Evolutionary conservation across 164 flowering plant genomes (phyloP).

Genomic region (Malania oleifera): DNA sequence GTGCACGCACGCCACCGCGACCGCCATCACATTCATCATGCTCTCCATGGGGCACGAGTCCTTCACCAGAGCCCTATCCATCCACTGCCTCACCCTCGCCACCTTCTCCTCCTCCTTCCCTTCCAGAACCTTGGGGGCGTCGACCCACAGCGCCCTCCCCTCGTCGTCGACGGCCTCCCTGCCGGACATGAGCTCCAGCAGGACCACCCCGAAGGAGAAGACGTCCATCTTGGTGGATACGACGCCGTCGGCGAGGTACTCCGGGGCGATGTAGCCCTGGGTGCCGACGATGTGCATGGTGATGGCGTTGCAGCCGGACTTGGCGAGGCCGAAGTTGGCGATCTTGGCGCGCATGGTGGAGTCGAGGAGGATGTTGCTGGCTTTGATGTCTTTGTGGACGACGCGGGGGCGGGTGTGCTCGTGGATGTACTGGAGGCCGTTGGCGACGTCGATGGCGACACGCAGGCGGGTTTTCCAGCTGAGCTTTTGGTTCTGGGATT

Average conservation of each 20-base stretch:
- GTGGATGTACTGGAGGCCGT: conserved; percentile 85
- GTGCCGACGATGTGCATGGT: conserved; percentile 91
- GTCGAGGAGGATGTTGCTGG: conserved; percentile 85
- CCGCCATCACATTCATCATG: conserved; percentile 48
- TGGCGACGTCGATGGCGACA: conserved; percentile 79
- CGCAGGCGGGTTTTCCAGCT: conserved; percentile 72
- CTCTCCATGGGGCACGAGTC: conserved; percentile 50
- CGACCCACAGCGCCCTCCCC: conserved; percentile 58
- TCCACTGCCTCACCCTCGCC: conserved; percentile 40
- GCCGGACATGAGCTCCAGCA: conserved; percentile 80
- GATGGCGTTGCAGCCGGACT: conserved; percentile 86
- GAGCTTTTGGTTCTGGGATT: conserved; percentile 23
- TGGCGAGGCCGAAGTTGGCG: conserved; percentile 89
- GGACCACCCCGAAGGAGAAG: conserved; percentile 85
- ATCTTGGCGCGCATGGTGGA: conserved; percentile 77
- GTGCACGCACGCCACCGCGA: conserved; percentile 62
- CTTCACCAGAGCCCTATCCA: conserved; percentile 46
- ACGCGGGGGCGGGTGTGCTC: conserved; percentile 81
- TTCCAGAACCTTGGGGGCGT: conserved; percentile 29
- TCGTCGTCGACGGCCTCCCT: conserved; percentile 52
- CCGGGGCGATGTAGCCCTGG: conserved; percentile 96
- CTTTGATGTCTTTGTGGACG: conserved; percentile 87
- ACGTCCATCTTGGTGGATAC: conserved; percentile 84
- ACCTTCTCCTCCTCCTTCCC: conserved; percentile 41
- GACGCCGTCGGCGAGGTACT: conserved; percentile 71